Evolutionary conservation across 1,284 basidiomycete species (phyloP), one percentile per base, ranked within the genome.

Genomic region (Ustilago curta): DNA sequence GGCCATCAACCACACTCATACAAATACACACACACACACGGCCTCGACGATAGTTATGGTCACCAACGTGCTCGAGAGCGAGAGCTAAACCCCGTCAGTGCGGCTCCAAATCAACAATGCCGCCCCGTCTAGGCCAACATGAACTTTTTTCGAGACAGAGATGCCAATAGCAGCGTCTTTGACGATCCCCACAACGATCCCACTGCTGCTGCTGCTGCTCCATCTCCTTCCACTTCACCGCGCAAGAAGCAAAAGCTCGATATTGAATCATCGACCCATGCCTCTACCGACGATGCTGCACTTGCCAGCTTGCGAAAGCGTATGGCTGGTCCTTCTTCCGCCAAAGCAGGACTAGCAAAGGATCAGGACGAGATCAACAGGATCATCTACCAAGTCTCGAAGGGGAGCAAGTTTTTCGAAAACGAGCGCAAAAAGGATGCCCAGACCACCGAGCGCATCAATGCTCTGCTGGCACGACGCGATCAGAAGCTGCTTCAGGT

Each of bases 381-480:
- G 9, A 79, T 74, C 59, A 84, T 84, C 53, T 81, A 79, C 61
- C 59, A 81, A 32, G 83, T 78, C 14, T 83, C 83, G 42, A 77
- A 79, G 49, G 83, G 83, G 9, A 75, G 73, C 59, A 82, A 82
- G 54, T 85, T 76, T 45, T 85, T 84, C 45, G 78, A 93, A 90
- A 92, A 93, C 77, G 92, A 94, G 87, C 92, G 92, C 83, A 88
- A 89, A 77, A 93, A 91, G 82, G 92, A 94, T 83, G 91, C 90
- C 68, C 91, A 93, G 54, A 85, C 93, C 35, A 93, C 92, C 1
- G 88, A 90, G 59, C 88, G 90, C 52, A 93, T 94, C 64, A 84
- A 88, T 44, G 88, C 59, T 11, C 49, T 83, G 21, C 72, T 81
- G 0, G 70, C 59, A 25, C 59, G 70, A 7, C 61, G 75, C 16